phyloP scores from a whole-genome alignment of 345 rosid genomes.

The Dipteronia dyeriana region DNA sequence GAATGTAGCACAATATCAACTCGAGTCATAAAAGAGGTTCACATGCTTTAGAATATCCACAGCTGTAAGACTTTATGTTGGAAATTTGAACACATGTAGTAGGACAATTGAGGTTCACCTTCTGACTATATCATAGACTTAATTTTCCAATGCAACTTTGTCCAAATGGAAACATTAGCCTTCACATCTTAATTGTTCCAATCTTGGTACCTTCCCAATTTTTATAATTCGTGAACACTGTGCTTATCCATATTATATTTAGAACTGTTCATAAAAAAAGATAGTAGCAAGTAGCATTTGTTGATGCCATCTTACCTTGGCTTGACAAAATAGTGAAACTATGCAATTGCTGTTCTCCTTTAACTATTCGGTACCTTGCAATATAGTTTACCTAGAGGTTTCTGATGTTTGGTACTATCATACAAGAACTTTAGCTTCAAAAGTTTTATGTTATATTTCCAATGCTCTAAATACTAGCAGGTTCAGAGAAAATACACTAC shows the following conservation, averaged over 20 bases:
- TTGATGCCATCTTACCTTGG: not conserved
- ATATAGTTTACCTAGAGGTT: not conserved
- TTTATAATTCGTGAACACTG: not conserved
- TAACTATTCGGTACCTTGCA: not conserved
- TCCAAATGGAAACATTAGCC: not conserved
- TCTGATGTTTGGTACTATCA: not conserved
- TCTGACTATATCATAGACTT: not conserved
- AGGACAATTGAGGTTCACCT: not conserved
- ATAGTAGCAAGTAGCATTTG: not conserved
- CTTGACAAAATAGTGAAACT: not conserved
- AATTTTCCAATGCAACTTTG: not conserved
- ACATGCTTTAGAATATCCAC: not conserved
- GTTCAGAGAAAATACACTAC: not conserved
- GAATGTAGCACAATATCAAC: not conserved
- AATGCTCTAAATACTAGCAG: not conserved
- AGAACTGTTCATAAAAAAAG: not conserved
- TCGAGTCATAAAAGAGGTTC: not conserved
- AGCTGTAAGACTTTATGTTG: not conserved
- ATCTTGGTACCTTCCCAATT: not conserved
- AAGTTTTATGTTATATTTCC: not conserved
- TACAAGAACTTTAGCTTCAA: not conserved
- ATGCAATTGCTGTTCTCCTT: not conserved
- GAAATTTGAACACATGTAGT: not conserved
- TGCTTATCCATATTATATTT: not conserved
- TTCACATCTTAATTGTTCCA: not conserved